Evolutionary conservation across 2,329 filamentous ascomycete species (phyloP).

Genomic region (Beauveria scarabaeidicola): DNA sequence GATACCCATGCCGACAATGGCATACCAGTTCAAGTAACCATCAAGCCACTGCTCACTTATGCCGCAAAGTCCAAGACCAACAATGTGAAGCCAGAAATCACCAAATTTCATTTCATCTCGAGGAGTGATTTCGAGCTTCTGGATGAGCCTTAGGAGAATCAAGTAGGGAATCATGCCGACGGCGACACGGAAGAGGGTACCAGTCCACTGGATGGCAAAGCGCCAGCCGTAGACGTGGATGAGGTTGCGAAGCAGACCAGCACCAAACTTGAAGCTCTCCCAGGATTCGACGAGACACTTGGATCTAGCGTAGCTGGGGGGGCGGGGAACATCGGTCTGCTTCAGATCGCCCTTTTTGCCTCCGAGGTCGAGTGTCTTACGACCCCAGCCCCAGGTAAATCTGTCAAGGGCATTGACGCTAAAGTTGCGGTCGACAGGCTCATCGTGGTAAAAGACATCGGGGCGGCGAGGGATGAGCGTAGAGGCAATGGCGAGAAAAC

Average conservation of each 20-base stretch:
- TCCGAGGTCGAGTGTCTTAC: slow-evolving; percentile 44
- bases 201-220: slow-evolving; percentile 49
- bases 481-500: slow-evolving; percentile 40
- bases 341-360: slow-evolving; percentile 51
- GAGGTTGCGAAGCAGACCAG: slow-evolving; percentile 52
- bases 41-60: slow-evolving; percentile 53
- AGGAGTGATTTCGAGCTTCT: slow-evolving; percentile 49
- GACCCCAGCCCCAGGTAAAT: slow-evolving; percentile 59
- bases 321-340: slow-evolving; percentile 51
- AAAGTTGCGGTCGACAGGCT: slow-evolving; percentile 54
- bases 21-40: slow-evolving; percentile 58
- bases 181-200: slow-evolving; percentile 46
- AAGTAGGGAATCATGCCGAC: slow-evolving; percentile 64
- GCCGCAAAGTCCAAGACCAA: slow-evolving; percentile 53
- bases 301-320: slow-evolving; percentile 46
- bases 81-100: slow-evolving; percentile 60
- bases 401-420: slow-evolving; percentile 52
- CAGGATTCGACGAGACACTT: slow-evolving; percentile 42
- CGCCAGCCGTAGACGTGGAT: slow-evolving; percentile 46
- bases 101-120: slow-evolving; percentile 35
- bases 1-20: slow-evolving; percentile 52
- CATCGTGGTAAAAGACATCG: slow-evolving; percentile 51
- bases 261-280: slow-evolving; percentile 36
- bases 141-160: slow-evolving; percentile 57
- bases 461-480: slow-evolving; percentile 58